Percentiles rank a stretch among this genome's conserved stretches.
Conservation (phyloP, 2,329 filamentous ascomycete species). For the Chalara sp. region DNA sequence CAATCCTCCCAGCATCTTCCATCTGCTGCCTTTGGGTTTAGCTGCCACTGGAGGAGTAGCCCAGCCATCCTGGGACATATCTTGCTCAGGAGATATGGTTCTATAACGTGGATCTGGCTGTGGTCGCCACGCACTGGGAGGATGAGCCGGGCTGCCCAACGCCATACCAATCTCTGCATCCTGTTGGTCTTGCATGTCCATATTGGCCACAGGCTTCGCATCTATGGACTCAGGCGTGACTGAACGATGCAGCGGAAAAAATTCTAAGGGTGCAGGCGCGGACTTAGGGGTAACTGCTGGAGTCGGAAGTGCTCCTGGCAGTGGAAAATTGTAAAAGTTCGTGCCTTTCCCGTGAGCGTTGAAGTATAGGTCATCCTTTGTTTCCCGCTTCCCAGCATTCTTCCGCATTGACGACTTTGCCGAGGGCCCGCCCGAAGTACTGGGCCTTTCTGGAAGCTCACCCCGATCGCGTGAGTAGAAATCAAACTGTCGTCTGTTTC, state of each 20-base stretch:
- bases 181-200: slow-evolving; percentile 5
- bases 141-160: slow-evolving; percentile 58
- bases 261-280: slow-evolving; percentile 1
- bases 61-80: slow-evolving; percentile 9
- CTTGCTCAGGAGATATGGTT: slow-evolving; percentile 19
- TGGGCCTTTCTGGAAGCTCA: slow-evolving; percentile 21
- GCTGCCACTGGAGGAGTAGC: slow-evolving; percentile 4
- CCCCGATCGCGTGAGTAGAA: slow-evolving; percentile 13
- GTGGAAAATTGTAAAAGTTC: slow-evolving; percentile 22
- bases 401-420: slow-evolving; percentile 13
- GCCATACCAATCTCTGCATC: slow-evolving; percentile 59
- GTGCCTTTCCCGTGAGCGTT: slow-evolving; percentile 21
- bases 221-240: slow-evolving; percentile 15
- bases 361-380: slow-evolving; percentile 25
- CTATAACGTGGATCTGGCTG: slow-evolving; percentile 6
- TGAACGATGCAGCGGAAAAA: neutral
- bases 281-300: slow-evolving; percentile 14
- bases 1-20: slow-evolving; percentile 49
- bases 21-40: slow-evolving; percentile 43
- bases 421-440: slow-evolving; percentile 21
- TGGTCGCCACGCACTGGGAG: slow-evolving; percentile 16
- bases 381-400: slow-evolving; percentile 21
- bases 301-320: slow-evolving; percentile 19
- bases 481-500: slow-evolving; percentile 14
- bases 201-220: slow-evolving; percentile 8